phyloP scores from a whole-genome alignment of 1,139 yeast species.

The Schwanniomyces etchellsii region DNA sequence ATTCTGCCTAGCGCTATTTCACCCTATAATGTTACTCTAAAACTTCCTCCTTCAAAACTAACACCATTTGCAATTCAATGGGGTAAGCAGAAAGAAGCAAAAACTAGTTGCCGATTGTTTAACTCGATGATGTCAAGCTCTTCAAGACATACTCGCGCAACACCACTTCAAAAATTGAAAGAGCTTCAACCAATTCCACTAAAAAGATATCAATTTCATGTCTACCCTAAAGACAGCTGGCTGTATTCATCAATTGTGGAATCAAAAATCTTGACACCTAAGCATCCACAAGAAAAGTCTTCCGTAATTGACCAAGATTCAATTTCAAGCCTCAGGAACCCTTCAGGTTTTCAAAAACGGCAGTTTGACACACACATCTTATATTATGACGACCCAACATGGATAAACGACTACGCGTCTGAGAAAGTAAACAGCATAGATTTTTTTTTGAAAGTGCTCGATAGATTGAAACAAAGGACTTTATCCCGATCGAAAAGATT shows the following conservation, averaged over 20 bases:
- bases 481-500: too few species aligned
- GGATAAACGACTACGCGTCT: neutral
- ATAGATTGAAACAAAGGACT: constrained; percentile 2
- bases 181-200: constrained; percentile 17
- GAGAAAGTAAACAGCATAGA: neutral
- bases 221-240: constrained; percentile 7
- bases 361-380: neutral
- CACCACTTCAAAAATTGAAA: constrained; percentile 16
- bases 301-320: neutral
- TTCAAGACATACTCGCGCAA: neutral
- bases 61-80: too few species aligned
- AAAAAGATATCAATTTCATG: constrained; percentile 15
- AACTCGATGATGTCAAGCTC: neutral
- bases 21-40: neutral
- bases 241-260: too few species aligned
- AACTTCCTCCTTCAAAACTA: neutral
- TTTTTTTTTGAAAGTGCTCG: neutral
- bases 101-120: neutral
- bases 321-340: neutral
- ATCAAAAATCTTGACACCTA: neutral
- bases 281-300: neutral
- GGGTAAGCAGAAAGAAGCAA: neutral
- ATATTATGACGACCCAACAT: neutral
- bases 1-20: too few species aligned
- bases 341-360: neutral